phyloP scores from a whole-genome alignment of 768 basidiomycete genomes.

The Suillus alpinus region DNA sequence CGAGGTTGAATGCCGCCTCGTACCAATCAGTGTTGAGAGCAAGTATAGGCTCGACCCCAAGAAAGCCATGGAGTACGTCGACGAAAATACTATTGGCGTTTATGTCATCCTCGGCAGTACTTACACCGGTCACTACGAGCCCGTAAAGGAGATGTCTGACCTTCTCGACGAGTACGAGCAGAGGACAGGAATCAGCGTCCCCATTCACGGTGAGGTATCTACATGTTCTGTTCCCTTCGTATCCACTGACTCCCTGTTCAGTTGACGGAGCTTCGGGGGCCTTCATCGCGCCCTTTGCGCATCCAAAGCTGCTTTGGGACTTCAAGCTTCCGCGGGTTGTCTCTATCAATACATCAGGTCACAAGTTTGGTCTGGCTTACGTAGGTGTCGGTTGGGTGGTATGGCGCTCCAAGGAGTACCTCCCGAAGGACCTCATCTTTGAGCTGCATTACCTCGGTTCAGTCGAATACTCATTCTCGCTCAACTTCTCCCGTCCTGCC shows the following conservation, averaged over 20 bases:
- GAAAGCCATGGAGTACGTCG: slow-evolving; percentile 60
- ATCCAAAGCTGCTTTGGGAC: slow-evolving; percentile 55
- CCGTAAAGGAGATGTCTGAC: slow-evolving; percentile 81
- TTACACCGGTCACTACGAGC: slow-evolving; percentile 64
- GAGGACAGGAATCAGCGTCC: slow-evolving; percentile 40
- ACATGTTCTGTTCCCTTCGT: slow-evolving; percentile 26
- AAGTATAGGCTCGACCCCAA: slow-evolving; percentile 78
- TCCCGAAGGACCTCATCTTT: slow-evolving; percentile 72
- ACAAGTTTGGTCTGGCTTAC: slow-evolving; percentile 58
- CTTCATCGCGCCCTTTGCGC: slow-evolving; percentile 62
- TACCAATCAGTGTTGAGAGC: slow-evolving; percentile 62
- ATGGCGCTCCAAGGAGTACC: slow-evolving; percentile 52
- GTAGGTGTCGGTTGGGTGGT: slow-evolving; percentile 65
- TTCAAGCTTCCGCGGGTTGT: slow-evolving; percentile 59
- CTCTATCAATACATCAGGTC: slow-evolving; percentile 58
- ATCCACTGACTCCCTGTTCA: slow-evolving; percentile 10
- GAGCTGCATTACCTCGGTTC: slow-evolving; percentile 51
- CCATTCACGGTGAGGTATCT: slow-evolving; percentile 35
- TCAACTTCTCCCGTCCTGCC: slow-evolving; percentile 61
- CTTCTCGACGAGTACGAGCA: slow-evolving; percentile 59
- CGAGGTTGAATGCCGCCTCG: slow-evolving; percentile 62
- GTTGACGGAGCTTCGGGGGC: slow-evolving; percentile 62
- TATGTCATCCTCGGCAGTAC: slow-evolving; percentile 61
- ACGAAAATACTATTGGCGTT: slow-evolving; percentile 72
- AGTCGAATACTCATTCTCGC: slow-evolving; percentile 74